Base-by-base conservation (phyloP, 2,329 filamentous ascomycete species). In the Fusarium begoniae region DNA sequence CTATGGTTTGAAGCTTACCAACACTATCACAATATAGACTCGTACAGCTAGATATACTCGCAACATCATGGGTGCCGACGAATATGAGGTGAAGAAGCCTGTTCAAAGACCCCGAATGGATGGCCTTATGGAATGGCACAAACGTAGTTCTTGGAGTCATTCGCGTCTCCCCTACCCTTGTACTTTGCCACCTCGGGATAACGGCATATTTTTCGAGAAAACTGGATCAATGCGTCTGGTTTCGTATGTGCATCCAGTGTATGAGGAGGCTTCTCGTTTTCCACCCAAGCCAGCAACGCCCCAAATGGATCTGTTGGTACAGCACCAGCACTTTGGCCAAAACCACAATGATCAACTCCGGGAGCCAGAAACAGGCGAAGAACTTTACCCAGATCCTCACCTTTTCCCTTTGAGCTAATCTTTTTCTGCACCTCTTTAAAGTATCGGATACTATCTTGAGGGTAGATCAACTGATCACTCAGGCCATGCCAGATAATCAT, bases 71-170 rank as follows among this genome's bases (percentile, higher is more conserved):
- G 24, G 12, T 9, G 5, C 28, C 2, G 17, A 14, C 12, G 8
- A 47, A 14, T 5, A 28, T 28, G 1, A 13, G 1, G 5, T 13
- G 0, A 28, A 20, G 5, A 4, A 14, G 1, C 12, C 12, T 10
- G 2, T 6, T 26, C 9, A 8, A 20, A 10, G 5, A 7, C 44
- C 12, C 24, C 12, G 15, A n/a, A 12, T 13, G 0, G 5, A 22
- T 5, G 17, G 9, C 18, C 8, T n/a, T n/a, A 32, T 7, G 13
- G 2, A 12, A n/a, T 8, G 5, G 4, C 14, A 32, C 28, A 50
- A 32, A 50, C 3, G 15, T 50, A 32, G 28, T 50, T 50, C 14
- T 50, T 50, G 14, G 28, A n/a, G 28, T 30, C 11, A 15, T 18
- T 11, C 47, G 14, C 4, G 9, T n/a, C 12, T 6, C 47, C 47